Conservation (phyloP, 2,329 filamentous ascomycete species). For the Aspergillus udagawae region DNA sequence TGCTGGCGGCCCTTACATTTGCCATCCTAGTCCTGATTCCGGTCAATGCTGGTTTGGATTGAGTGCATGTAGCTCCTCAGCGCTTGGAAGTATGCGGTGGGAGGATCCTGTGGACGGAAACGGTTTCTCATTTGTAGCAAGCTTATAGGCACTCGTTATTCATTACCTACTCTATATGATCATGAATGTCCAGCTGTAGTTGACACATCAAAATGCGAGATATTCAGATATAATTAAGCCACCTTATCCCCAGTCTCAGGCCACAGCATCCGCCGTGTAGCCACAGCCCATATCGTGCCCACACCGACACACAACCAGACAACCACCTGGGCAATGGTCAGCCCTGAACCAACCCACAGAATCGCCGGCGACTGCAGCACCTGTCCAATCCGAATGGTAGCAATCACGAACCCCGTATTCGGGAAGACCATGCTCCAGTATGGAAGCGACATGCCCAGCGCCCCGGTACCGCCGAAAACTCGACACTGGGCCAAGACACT, state of each 20-base stretch:
- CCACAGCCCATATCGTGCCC: neutral
- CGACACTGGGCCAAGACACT: conserved; percentile 25
- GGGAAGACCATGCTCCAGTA: conserved; percentile 35
- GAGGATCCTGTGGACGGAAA: too few species aligned
- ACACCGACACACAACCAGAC: conserved; percentile 1
- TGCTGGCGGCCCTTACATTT: too few species aligned
- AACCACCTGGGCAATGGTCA: conserved; percentile 10
- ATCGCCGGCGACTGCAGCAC: conserved; percentile 32
- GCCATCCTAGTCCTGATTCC: too few species aligned
- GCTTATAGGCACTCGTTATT: too few species aligned
- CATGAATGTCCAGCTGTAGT: too few species aligned
- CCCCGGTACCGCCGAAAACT: neutral
- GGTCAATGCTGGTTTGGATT: too few species aligned
- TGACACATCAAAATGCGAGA: too few species aligned
- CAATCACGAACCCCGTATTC: conserved; percentile 41
- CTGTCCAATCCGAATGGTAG: conserved; percentile 39
- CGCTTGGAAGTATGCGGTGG: too few species aligned
- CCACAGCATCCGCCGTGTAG: neutral
- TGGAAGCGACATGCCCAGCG: conserved; percentile 6
- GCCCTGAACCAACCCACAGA: conserved; percentile 10
- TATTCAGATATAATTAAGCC: too few species aligned
- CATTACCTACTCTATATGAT: too few species aligned
- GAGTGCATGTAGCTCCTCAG: too few species aligned
- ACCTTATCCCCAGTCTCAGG: neutral
- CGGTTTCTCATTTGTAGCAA: too few species aligned